Base-by-base conservation (phyloP, 1,284 basidiomycete genomes). In the Entoloma clypeatum region DNA sequence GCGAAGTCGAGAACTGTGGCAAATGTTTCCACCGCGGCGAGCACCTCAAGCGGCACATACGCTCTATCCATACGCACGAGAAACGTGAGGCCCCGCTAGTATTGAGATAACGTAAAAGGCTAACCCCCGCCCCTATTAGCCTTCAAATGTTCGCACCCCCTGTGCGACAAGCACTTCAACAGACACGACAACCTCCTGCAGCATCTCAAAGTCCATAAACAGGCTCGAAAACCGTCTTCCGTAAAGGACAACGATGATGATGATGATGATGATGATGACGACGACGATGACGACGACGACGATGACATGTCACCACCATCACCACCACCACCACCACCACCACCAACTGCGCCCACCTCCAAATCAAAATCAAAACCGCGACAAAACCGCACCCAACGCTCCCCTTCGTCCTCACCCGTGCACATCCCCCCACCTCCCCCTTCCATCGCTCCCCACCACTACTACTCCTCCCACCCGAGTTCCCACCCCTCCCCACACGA, bases 101-200 rank as follows among this genome's bases (percentile, higher is more conserved):
- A 33, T 33, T 41, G 35, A 29, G 28, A 17, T 18, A 38, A 33
- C 30, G 14, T 17, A 45, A 21, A 17, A 34, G 29, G 22, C 21
- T 46, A 13, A 44, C 8, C 37, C 36, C 47, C 45, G 36, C 31
- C 26, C 7, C 39, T 43, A 48, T 34, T 57, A 92, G 89, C 89
- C 34, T 85, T 86, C 65, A 78, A 79, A 57, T 92, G 90, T 61
- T 77, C 81, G 8, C 76, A 76, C 58, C 72, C 79, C 8, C 69
- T 73, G 22, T 92, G 90, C 59, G 77, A 75, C 51, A 89, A 89
- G 64, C 77, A 75, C 50, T 92, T 92, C 62, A 88, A 86, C 56
- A 74, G 90, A 34, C 86, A 88, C 57, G 90, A 92, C 57, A 92
- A 92, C 61, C 74, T 92, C 17, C 74, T 82, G 11, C 85, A 88